phyloP scores from a whole-genome alignment of 129 eudicot genomes.

The Arctium minus region DNA sequence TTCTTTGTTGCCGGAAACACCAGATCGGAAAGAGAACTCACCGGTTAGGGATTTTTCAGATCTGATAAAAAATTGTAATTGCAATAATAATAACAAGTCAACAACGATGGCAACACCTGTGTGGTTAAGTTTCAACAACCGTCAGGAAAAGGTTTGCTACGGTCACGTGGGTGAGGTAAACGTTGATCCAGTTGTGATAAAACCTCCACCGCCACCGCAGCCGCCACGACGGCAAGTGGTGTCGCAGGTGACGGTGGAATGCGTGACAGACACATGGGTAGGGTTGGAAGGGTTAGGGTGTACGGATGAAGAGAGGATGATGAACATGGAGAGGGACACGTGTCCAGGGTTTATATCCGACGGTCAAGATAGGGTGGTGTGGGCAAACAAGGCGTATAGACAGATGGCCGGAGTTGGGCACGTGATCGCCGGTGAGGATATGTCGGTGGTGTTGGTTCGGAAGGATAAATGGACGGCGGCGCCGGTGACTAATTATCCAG shows the following conservation, averaged over 20 bases:
- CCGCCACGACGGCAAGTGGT: constrained; percentile 11
- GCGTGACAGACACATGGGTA: constrained; percentile 70
- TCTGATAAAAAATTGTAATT: neutral
- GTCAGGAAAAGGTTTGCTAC: neutral
- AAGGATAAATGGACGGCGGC: constrained; percentile 33
- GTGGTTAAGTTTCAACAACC: constrained; percentile 47
- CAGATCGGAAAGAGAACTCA: constrained; percentile 37
- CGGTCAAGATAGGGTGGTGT: constrained; percentile 48
- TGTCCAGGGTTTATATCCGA: constrained; percentile 88
- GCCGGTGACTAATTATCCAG: constrained; percentile 26
- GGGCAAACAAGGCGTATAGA: constrained; percentile 64
- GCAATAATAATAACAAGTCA: neutral
- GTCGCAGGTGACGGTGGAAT: constrained; percentile 71
- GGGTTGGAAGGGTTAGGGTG: constrained; percentile 34
- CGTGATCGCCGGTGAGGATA: constrained; percentile 11
- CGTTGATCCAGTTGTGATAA: neutral
- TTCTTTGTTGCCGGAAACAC: constrained; percentile 65
- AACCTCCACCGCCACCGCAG: neutral
- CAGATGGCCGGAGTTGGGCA: constrained; percentile 34
- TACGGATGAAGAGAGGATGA: constrained; percentile 54
- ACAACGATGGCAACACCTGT: constrained; percentile 8
- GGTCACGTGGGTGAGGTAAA: constrained; percentile 9
- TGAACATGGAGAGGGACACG: constrained; percentile 59
- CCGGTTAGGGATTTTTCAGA: constrained; percentile 14
- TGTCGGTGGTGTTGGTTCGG: constrained; percentile 43